Base-by-base conservation (phyloP, 1,284 basidiomycete species). In the Cutaneotrichosporon spelunceum region DNA sequence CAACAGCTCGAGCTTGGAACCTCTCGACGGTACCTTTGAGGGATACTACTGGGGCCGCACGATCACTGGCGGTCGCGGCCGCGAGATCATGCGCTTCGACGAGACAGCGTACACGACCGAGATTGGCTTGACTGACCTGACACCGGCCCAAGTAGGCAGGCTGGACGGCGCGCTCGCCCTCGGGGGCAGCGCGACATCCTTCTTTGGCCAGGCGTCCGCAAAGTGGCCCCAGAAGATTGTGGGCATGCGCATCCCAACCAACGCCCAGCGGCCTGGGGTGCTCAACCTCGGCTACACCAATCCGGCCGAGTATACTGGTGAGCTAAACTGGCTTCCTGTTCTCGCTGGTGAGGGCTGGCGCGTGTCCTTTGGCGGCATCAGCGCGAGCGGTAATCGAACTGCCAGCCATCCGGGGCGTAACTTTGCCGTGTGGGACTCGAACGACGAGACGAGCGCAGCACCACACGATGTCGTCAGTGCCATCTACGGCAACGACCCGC, bases 271-370 rank as follows among this genome's bases (percentile, higher is more conserved):
- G 4, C 10, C 23, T 9, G 45, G 45, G 10, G 45, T 47, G 9
- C 45, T 47, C 23, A 47, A 47, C 24, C 45, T 47, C 45, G 45
- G 45, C 4, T 26, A 47, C 24, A 47, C 45, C 45, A 26, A 47
- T 24, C 23, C 23, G 5, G 23, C 45, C 23, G 23, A 47, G 14
- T 47, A 47, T 11, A 26, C 24, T 16, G 45, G 23, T 23, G 23
- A 24, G 13, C 10, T 47, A 1, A 11, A 24, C 23, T 47, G 45
- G 45, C 9, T 47, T 11, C 23, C 23, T 24, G 23, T 13, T 24
- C 4, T 24, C 23, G 11, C 4, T 0, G 45, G 45, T 3, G 45
- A 24, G 10, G 45, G 45, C 14, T 47, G 45, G 45, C 45, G 45
- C 24, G 24, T 24, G 1, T 26, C 45, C 9, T 47, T 47, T 24